Evolutionary conservation across 306 rosid species (phyloP).

Genomic region (Quercus dentata): DNA sequence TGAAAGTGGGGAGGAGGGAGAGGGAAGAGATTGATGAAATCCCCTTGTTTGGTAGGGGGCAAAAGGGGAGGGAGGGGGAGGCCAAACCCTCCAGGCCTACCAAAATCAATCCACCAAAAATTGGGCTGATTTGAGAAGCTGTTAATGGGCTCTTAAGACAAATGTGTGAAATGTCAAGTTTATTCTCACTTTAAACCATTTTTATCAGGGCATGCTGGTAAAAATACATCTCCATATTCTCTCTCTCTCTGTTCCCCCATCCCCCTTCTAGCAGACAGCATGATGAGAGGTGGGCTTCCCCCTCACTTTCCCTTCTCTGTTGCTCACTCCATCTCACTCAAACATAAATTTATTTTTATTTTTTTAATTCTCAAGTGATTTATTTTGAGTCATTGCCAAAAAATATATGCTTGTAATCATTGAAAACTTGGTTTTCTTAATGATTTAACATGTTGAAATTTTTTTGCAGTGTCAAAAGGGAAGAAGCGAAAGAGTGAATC

Average conservation of each 20-base stretch:
- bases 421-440: background rate
- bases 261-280: background rate
- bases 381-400: background rate
- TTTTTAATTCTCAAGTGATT: constrained; percentile 7
- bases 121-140: background rate
- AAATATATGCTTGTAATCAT: constrained; percentile 4
- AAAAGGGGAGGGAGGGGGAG: background rate
- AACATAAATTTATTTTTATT: background rate
- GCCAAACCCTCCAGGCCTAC: background rate
- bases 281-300: background rate
- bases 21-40: too few species aligned
- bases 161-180: background rate
- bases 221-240: background rate
- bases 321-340: background rate
- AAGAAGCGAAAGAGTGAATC: constrained; percentile 81
- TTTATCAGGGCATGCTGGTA: background rate
- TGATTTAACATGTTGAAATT: constrained; percentile 17
- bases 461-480: constrained; percentile 66
- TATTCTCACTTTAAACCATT: background rate
- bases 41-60: too few species aligned
- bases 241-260: background rate
- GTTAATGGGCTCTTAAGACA: background rate
- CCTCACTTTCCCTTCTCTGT: background rate
- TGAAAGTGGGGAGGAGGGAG: too few species aligned
- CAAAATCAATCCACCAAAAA: background rate